phyloP scores from a whole-genome alignment of 345 rosid genomes.

The Euclidium syriacum region DNA sequence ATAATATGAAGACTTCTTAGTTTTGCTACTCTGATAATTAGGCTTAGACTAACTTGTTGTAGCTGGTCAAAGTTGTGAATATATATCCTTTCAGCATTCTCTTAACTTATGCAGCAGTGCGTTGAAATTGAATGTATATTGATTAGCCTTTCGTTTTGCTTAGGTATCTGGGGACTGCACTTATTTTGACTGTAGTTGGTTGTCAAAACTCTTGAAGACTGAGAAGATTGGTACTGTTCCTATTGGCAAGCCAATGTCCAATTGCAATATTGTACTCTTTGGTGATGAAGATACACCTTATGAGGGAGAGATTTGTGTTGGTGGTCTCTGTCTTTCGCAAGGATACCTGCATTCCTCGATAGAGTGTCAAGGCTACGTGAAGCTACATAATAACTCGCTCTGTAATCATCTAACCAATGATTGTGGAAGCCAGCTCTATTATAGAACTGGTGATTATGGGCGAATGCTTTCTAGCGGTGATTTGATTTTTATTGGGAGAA shows the following conservation, averaged over 20 bases:
- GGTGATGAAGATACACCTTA: conserved; percentile 39
- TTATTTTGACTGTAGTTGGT: conserved; percentile 78
- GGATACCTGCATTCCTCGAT: conserved; percentile 49
- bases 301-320: conserved; percentile 70
- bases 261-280: conserved; percentile 55
- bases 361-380: conserved; percentile 35
- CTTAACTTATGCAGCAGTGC: conserved; percentile 6
- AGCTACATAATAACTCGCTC: conserved; percentile 40
- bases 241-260: conserved; percentile 76
- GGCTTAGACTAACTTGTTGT: conserved; percentile 13
- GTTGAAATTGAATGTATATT: not conserved
- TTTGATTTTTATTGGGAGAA: conserved; percentile 78
- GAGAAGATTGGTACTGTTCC: conserved; percentile 69
- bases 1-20: conserved; percentile 9
- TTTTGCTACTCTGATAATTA: conserved; percentile 5
- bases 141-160: conserved; percentile 17
- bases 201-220: conserved; percentile 64
- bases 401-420: conserved; percentile 35
- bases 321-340: conserved; percentile 64
- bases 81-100: not conserved
- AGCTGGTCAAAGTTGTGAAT: not conserved
- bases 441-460: conserved; percentile 90
- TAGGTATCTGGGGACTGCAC: conserved; percentile 96
- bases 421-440: conserved; percentile 47
- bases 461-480: conserved; percentile 59